phyloP scores from a whole-genome alignment of 2,329 filamentous ascomycete species.

The Colletotrichum costaricense region DNA sequence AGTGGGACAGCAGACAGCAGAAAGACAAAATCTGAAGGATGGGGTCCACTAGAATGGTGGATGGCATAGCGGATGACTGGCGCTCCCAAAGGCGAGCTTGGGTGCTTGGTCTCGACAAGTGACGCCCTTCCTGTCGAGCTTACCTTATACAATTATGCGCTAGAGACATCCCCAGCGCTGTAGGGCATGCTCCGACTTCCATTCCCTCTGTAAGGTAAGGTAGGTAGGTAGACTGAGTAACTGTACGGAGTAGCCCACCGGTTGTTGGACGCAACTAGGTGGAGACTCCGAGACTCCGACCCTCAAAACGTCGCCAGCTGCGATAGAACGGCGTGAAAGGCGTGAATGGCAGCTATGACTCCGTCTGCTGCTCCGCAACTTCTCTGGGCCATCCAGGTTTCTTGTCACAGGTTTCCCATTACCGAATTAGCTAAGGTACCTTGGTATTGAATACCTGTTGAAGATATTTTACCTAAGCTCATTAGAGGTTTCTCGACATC shows the following conservation, averaged over 20 bases:
- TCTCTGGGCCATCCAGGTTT: background rate
- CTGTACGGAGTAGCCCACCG: background rate
- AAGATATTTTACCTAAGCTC: background rate
- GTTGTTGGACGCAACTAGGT: background rate
- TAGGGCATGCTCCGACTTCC: background rate
- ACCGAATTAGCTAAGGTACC: no score
- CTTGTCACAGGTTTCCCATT: background rate
- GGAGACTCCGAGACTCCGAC: background rate
- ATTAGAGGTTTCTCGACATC: background rate
- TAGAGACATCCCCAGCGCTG: background rate
- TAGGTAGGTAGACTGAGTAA: background rate
- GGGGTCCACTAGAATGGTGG: background rate
- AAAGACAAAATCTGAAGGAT: background rate
- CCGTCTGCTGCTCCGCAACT: background rate
- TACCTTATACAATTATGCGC: background rate
- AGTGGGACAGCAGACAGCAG: background rate
- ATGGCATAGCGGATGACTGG: background rate
- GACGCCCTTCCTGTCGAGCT: slow-evolving; percentile 29
- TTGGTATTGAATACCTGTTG: background rate
- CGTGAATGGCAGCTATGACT: slow-evolving; percentile 20
- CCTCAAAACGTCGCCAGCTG: background rate
- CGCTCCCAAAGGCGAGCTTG: background rate
- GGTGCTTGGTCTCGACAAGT: background rate
- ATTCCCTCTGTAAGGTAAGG: background rate
- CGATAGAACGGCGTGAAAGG: slow-evolving; percentile 22